These are phyloP conservation scores for Trametes cingulata DNA, from an alignment of 768 basidiomycete species.

Conservation along the genomic window DNA sequence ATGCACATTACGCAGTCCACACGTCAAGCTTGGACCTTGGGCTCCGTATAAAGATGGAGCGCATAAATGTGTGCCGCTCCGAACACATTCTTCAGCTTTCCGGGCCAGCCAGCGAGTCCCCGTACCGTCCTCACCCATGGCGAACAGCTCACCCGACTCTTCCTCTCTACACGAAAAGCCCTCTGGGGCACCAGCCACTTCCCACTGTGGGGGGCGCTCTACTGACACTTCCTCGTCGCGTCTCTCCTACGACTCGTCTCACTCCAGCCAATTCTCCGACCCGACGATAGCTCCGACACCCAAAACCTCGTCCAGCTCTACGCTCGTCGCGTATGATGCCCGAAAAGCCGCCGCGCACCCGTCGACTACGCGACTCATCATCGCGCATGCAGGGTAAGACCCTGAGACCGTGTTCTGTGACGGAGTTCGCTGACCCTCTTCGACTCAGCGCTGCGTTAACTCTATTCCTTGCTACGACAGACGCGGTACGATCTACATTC, in stretches of 20 bases:
- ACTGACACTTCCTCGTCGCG: neutral
- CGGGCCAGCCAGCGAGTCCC: neutral
- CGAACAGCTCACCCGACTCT: neutral
- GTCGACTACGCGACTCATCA: conserved; percentile 57
- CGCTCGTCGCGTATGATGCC: conserved; percentile 24
- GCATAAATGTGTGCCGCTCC: neutral
- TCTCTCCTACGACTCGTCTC: conserved; percentile 14
- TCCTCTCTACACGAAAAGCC: conserved; percentile 8
- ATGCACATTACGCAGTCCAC: conserved; percentile 20
- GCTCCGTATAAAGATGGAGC: conserved; percentile 18
- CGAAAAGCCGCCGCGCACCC: conserved; percentile 29
- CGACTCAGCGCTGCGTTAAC: conserved; percentile 68
- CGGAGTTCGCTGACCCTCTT: conserved; percentile 13
- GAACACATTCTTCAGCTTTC: conserved; percentile 9
- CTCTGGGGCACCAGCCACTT: neutral
- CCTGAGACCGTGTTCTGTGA: neutral
- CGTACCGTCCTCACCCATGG: neutral
- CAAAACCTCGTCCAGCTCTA: conserved; percentile 24
- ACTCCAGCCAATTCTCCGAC: conserved; percentile 8
- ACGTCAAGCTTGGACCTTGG: conserved; percentile 16
- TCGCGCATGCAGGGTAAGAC: conserved; percentile 68
- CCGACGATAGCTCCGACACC: conserved; percentile 16
- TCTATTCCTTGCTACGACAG: conserved; percentile 84
- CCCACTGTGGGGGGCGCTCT: neutral
- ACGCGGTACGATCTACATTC: conserved; percentile 53